These are phyloP conservation scores for Podospora didyma DNA, from an alignment of 495 filamentous ascomycete species.

Conservation along the genomic window DNA sequence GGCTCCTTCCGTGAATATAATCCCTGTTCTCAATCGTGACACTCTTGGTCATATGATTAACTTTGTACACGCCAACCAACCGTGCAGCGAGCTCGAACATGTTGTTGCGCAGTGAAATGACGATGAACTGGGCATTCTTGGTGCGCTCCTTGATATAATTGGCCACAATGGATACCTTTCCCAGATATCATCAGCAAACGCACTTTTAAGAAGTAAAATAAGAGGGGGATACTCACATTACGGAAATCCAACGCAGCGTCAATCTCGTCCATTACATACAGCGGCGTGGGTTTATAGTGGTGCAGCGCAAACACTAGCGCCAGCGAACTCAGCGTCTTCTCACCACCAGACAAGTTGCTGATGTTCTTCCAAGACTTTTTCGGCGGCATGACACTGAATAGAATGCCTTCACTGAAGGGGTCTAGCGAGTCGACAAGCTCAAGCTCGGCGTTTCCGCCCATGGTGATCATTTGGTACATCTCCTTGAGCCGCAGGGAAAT, in stretches of 20 bases:
- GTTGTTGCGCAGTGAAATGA: slow-evolving; percentile 96
- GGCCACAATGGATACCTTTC: slow-evolving; percentile 94
- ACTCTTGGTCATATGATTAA: slow-evolving; percentile 99
- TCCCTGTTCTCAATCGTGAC: slow-evolving; percentile 92
- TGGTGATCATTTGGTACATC: slow-evolving; percentile 99
- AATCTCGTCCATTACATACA: slow-evolving; percentile 99
- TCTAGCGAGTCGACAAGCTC: slow-evolving; percentile 94
- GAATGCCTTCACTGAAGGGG: slow-evolving; percentile 93
- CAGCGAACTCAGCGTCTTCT: slow-evolving; percentile 93
- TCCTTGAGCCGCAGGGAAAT: slow-evolving; percentile 97
- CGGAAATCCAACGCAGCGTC: slow-evolving; percentile 96
- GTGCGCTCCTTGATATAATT: slow-evolving; percentile 98
- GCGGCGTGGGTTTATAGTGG: slow-evolving; percentile 94
- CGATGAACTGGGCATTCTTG: slow-evolving; percentile 98
- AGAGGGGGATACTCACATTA: slow-evolving; percentile 61
- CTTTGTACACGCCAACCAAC: slow-evolving; percentile 96
- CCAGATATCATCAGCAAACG: slow-evolving; percentile 10
- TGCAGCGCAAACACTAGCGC: slow-evolving; percentile 95
- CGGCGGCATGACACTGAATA: slow-evolving; percentile 97
- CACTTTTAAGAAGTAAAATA: slow-evolving; percentile 13
- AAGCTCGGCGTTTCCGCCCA: slow-evolving; percentile 97
- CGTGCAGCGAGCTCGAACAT: slow-evolving; percentile 98
- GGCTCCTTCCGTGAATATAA: slow-evolving; percentile 39
- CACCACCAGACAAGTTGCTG: slow-evolving; percentile 85
- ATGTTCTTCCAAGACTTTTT: slow-evolving; percentile 99